These are phyloP conservation scores for Fusarium sp. DNA, from an alignment of 2,329 filamentous ascomycete genomes.

Conservation along the genomic window DNA sequence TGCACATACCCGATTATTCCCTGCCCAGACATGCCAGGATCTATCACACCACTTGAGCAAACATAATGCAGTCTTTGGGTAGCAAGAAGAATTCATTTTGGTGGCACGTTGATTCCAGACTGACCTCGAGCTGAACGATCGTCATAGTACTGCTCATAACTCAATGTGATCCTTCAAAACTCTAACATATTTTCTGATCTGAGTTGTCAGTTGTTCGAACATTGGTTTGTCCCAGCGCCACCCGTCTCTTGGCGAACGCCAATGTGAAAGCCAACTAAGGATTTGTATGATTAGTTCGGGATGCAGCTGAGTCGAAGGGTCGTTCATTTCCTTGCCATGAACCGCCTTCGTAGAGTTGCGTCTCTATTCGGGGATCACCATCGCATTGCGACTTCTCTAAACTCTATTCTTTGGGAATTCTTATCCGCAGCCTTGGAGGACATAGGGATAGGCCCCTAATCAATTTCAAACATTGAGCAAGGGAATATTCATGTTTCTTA, in stretches of 20 bases:
- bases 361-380: neutral
- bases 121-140: neutral
- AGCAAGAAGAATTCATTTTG: neutral
- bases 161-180: neutral
- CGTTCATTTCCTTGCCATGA: neutral
- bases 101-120: neutral
- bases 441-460: constrained; percentile 12
- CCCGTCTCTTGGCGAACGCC: neutral
- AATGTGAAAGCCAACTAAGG: neutral
- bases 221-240: neutral
- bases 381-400: neutral
- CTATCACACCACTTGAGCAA: constrained; percentile 23
- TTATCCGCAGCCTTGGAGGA: neutral
- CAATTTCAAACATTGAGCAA: neutral
- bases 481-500: neutral
- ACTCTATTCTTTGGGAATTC: neutral
- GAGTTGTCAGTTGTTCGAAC: neutral
- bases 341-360: neutral
- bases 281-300: neutral
- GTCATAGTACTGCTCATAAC: neutral
- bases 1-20: constrained; percentile 1
- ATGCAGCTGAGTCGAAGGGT: neutral
- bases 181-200: neutral
- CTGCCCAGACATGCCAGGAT: neutral
- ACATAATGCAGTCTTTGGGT: neutral